Evolutionary conservation across 305 asterid species (phyloP).

Genomic region (Ilex paraguariensis): DNA sequence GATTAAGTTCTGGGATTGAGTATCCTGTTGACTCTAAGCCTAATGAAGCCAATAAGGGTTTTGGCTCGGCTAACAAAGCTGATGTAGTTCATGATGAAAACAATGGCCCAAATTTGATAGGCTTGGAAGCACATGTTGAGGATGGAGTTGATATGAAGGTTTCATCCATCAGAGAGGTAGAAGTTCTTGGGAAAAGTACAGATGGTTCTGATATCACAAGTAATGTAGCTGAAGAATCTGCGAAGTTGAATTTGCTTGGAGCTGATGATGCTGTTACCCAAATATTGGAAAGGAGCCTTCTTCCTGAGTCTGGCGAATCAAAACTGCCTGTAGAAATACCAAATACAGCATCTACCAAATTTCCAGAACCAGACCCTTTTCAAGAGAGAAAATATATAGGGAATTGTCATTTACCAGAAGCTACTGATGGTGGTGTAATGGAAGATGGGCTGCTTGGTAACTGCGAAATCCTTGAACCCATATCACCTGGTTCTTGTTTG

Average conservation of each 20-base stretch:
- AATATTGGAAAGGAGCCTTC: too few relatives aligned
- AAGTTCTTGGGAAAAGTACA: too few relatives aligned
- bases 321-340: constrained; percentile 10
- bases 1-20: too few relatives aligned
- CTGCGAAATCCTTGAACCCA: constrained; percentile 12
- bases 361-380: constrained; percentile 11
- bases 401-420: constrained; percentile 11
- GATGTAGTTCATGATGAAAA: not conserved
- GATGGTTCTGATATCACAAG: constrained; percentile 8
- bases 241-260: not conserved
- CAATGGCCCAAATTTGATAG: too few relatives aligned
- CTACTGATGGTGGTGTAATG: constrained; percentile 10
- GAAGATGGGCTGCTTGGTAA: constrained; percentile 25
- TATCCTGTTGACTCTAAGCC: not conserved
- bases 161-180: too few relatives aligned
- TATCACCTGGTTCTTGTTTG: not conserved
- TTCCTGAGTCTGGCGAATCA: too few relatives aligned
- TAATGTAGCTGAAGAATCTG: constrained; percentile 10
- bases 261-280: not conserved
- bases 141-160: too few relatives aligned
- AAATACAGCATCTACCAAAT: constrained; percentile 3
- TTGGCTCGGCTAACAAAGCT: not conserved
- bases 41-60: not conserved
- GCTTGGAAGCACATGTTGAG: too few relatives aligned
- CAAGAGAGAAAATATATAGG: constrained; percentile 9